Evolutionary conservation across 345 rosid species (phyloP), one percentile per base, ranked within the genome.

Genomic region (Microthlaspi erraticum): DNA sequence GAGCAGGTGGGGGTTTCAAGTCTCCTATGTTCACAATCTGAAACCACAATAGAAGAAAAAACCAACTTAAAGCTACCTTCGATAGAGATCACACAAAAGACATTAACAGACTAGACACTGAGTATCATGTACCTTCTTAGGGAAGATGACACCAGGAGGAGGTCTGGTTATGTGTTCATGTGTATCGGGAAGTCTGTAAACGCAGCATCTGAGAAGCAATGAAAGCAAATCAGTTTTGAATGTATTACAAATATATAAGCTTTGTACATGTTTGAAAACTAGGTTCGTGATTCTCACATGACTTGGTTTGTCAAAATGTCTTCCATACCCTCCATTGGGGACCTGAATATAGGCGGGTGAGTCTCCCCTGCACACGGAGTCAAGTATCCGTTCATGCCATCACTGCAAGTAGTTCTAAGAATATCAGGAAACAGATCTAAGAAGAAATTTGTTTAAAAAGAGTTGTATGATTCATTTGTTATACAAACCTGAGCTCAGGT

Each of bases 371-470:
- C 79, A 61, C 99, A 94, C 26, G 89, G 98, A 43, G 86, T 84
- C 77, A 94, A 81, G 78, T 84, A 94, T 64, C 99, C 99, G 20
- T 95, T 92, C 98, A 95, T 90, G 66, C 97, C 97, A 82, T 83
- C 99, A 78, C 99, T 94, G 95, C 90, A 89, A 8, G 76, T n/a
- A 88, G 59, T 57, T 79, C 68, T 64, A 82, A 79, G 60, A 65
- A 49, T 66, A 79, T 81, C 84, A 91, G 79, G 51, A 38, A 67
- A 61, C 51, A 20, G 34, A 14, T 43, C 6, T n/a, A n/a, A n/a
- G n/a, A n/a, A n/a, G n/a, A n/a, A n/a, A n/a, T n/a, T n/a, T n/a
- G n/a, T n/a, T n/a, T n/a, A n/a, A n/a, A 26, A 23, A 29, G 26
- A 52, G 44, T 23, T 43, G 1, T 36, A 42, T 4, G 29, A 2